phyloP scores from a whole-genome alignment of 495 filamentous ascomycete genomes.

The Aspergillus campestris region DNA sequence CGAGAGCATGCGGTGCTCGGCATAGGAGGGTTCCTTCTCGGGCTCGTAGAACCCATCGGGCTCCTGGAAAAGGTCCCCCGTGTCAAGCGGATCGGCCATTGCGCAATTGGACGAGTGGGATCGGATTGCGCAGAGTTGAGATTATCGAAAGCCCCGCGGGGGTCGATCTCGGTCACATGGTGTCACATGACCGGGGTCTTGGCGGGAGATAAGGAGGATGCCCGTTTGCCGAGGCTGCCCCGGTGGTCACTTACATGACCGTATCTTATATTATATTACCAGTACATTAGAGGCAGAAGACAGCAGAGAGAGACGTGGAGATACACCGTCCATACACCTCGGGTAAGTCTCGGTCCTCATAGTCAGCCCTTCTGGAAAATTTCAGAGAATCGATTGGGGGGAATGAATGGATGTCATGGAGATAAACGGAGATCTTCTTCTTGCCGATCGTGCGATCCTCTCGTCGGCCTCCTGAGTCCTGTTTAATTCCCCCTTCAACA shows the following conservation, averaged over 20 bases:
- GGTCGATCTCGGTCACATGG: conserved; percentile 5
- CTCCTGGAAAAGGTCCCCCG: conserved; percentile 61
- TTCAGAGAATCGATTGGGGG: no score
- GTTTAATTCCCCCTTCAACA: neutral
- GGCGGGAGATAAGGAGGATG: conserved; percentile 1
- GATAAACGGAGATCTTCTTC: neutral
- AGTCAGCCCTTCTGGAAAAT: no score
- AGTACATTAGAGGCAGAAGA: no score
- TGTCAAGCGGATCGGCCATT: conserved; percentile 32
- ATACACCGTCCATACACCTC: no score
- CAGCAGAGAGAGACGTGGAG: no score
- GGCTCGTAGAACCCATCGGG: conserved; percentile 70
- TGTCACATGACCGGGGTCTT: conserved; percentile 11
- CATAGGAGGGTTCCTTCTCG: conserved; percentile 58
- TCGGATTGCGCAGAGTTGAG: neutral
- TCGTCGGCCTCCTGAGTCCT: no score
- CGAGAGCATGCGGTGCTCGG: conserved; percentile 58
- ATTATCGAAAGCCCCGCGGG: no score
- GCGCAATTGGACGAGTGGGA: conserved; percentile 11
- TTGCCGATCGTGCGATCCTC: neutral
- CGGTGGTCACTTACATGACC: no score
- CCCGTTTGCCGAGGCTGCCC: no score
- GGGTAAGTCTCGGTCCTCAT: no score
- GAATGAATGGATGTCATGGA: no score
- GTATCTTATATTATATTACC: no score